Percentiles rank a stretch among this genome's conserved stretches.
These are phyloP conservation scores for Pleurotus citrinopileatus DNA, from an alignment of 768 basidiomycete genomes.

Conservation along the genomic window DNA sequence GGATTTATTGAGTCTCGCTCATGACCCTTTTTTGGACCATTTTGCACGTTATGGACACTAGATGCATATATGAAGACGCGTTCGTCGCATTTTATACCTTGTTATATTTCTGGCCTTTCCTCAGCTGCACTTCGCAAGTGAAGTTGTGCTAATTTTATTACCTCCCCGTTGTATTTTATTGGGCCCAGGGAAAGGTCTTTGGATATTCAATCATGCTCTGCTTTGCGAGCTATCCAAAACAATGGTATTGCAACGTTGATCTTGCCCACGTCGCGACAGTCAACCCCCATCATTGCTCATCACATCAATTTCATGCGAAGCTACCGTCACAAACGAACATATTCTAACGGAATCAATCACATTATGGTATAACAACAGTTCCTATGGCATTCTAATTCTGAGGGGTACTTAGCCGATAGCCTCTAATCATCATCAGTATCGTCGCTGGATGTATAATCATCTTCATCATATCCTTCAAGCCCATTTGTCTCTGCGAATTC, in stretches of 20 bases:
- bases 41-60: not conserved
- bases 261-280: too few species aligned
- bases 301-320: not conserved
- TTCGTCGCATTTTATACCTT: constrained; percentile 6
- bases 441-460: constrained; percentile 52
- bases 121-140: constrained; percentile 11
- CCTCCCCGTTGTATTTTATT: constrained; percentile 3
- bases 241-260: not conserved
- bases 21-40: constrained; percentile 4
- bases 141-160: constrained; percentile 9
- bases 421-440: constrained; percentile 51
- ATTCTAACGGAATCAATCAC: not conserved
- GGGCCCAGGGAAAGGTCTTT: constrained; percentile 1
- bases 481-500: constrained; percentile 34
- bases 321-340: not conserved
- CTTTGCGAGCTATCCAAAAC: not conserved
- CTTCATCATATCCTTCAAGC: constrained; percentile 29
- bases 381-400: not conserved
- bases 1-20: not conserved
- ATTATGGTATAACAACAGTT: constrained; percentile 6
- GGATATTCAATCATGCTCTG: not conserved
- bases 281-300: not conserved
- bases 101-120: not conserved
- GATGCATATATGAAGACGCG: not conserved
- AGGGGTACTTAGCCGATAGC: too few species aligned